Evolutionary conservation across 768 basidiomycete species (phyloP).

Genomic region (Pisolithus microcarpus): DNA sequence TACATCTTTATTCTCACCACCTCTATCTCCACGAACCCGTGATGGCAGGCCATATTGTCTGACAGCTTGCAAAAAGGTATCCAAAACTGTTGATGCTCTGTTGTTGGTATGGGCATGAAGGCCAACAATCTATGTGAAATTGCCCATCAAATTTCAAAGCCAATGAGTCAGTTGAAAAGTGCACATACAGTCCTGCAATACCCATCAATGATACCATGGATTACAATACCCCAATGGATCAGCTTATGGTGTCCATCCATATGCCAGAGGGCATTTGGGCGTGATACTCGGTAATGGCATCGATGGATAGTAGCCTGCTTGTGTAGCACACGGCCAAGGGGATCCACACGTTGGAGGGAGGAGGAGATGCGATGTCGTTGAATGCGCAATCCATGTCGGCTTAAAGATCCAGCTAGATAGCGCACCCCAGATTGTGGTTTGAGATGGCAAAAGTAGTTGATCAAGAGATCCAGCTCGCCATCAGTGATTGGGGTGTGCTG

Average conservation of each 20-base stretch:
- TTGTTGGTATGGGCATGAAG: conserved; percentile 23
- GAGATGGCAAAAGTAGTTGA: conserved; percentile 2
- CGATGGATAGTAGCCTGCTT: background rate
- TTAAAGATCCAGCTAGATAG: conserved; percentile 5
- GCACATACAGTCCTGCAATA: conserved; percentile 27
- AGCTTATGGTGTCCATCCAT: conserved; percentile 29
- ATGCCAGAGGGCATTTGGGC: background rate
- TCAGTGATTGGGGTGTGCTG: conserved; percentile 13
- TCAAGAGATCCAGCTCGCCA: conserved; percentile 11
- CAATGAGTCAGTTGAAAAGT: no score
- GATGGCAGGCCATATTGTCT: conserved; percentile 19
- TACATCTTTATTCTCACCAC: conserved; percentile 29
- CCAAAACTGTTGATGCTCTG: conserved; percentile 1
- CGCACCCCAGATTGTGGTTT: conserved; percentile 9
- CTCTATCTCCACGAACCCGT: conserved; percentile 27
- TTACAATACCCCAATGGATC: conserved; percentile 29
- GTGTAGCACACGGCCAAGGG: background rate
- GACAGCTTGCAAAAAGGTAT: conserved; percentile 10
- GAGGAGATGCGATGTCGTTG: background rate
- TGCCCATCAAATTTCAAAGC: no score
- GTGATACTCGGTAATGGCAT: background rate
- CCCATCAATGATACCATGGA: conserved; percentile 34
- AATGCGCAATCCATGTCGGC: background rate
- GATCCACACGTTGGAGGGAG: background rate
- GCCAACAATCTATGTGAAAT: no score